Conservation (phyloP, 1,284 basidiomycete species). For the Ustilago hordei region DNA sequence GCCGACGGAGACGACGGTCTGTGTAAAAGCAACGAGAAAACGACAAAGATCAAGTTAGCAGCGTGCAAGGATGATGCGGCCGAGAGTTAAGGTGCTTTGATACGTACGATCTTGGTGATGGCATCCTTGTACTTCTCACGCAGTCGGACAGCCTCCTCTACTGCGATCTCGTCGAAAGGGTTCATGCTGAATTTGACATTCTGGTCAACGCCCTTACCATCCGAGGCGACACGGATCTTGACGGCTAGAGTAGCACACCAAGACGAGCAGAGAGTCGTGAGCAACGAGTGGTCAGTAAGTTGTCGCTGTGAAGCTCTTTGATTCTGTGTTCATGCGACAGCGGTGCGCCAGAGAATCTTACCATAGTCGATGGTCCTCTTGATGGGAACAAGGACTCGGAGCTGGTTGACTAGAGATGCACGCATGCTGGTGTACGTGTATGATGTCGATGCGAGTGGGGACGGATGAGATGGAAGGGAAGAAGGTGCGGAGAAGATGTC, state of each 20-base stretch:
- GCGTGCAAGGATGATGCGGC: background rate
- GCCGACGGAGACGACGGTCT: constrained; percentile 87
- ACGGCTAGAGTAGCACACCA: constrained; percentile 53
- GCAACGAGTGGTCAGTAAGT: background rate
- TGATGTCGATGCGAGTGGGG: constrained; percentile 4
- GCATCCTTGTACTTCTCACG: constrained; percentile 80
- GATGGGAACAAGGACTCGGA: constrained; percentile 68
- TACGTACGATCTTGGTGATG: constrained; percentile 66
- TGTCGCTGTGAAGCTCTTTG: background rate
- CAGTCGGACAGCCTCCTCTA: constrained; percentile 95
- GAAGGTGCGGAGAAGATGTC: constrained; percentile 9
- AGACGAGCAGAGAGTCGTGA: background rate
- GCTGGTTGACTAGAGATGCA: constrained; percentile 65
- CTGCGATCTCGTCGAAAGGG: constrained; percentile 75
- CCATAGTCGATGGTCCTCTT: constrained; percentile 70
- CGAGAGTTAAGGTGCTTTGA: background rate
- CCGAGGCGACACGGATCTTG: constrained; percentile 68
- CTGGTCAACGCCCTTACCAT: constrained; percentile 68
- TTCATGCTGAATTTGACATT: constrained; percentile 72
- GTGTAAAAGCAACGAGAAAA: background rate
- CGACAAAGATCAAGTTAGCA: background rate
- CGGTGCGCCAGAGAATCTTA: constrained; percentile 14
- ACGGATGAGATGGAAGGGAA: constrained; percentile 6
- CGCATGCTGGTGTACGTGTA: constrained; percentile 47
- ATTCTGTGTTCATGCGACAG: background rate